Conservation (phyloP, 345 rosid genomes). For the Rhizophora mangle region DNA sequence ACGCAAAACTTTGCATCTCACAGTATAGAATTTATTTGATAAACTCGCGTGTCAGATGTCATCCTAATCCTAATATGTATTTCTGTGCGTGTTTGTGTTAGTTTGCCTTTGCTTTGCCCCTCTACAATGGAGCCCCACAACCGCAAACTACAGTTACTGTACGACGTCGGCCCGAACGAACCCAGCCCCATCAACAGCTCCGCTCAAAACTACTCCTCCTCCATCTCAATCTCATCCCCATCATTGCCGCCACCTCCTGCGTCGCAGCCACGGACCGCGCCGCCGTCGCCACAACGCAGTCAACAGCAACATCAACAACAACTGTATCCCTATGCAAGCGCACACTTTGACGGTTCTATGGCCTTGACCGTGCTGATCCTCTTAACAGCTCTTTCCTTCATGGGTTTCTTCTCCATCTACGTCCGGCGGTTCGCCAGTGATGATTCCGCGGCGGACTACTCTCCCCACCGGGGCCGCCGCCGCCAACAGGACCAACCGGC, state of each 20-base stretch:
- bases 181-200: background rate
- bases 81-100: too few species aligned
- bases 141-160: conserved; percentile 16
- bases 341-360: conserved; percentile 39
- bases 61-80: too few species aligned
- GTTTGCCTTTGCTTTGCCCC: background rate
- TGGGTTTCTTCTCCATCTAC: conserved; percentile 57
- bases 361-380: conserved; percentile 46
- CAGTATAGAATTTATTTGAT: too few species aligned
- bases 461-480: conserved; percentile 11
- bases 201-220: background rate
- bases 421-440: conserved; percentile 38
- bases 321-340: background rate
- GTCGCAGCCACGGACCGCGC: conserved; percentile 12
- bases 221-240: conserved; percentile 9
- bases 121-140: conserved; percentile 17
- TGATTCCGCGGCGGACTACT: conserved; percentile 13
- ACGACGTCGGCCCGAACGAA: conserved; percentile 3
- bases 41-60: too few species aligned
- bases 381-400: conserved; percentile 49
- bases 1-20: too few species aligned
- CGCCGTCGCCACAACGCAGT: background rate
- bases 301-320: conserved; percentile 7
- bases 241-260: conserved; percentile 6
- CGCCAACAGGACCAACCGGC: background rate